Conservation (phyloP, 768 basidiomycete genomes). For the Hygrophorus russula region DNA sequence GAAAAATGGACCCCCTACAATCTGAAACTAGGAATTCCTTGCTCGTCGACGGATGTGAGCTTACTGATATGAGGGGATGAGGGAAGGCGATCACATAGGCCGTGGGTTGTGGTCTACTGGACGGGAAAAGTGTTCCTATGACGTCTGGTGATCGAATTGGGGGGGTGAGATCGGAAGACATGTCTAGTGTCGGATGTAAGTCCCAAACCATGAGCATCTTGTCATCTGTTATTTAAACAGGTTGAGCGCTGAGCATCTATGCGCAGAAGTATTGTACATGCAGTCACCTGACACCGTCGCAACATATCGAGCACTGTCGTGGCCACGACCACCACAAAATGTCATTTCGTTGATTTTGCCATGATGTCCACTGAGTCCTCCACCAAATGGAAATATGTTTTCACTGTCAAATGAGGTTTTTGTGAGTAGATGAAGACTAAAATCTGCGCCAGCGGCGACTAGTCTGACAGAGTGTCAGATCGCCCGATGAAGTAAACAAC, state of each 20-base stretch:
- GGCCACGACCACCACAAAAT: slow-evolving; percentile 66
- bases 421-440: slow-evolving; percentile 58
- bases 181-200: slow-evolving; percentile 45
- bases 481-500: not conserved
- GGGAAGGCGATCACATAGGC: slow-evolving; percentile 68
- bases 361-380: slow-evolving; percentile 74
- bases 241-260: slow-evolving; percentile 4
- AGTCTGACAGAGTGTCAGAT: slow-evolving; percentile 32
- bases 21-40: slow-evolving; percentile 78
- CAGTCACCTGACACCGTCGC: slow-evolving; percentile 69
- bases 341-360: slow-evolving; percentile 67
- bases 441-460: slow-evolving; percentile 56
- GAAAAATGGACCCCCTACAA: slow-evolving; percentile 57
- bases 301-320: slow-evolving; percentile 61
- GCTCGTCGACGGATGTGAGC: slow-evolving; percentile 59
- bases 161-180: slow-evolving; percentile 24
- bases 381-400: slow-evolving; percentile 59
- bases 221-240: slow-evolving; percentile 39
- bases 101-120: slow-evolving; percentile 54
- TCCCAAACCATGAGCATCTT: slow-evolving; percentile 85
- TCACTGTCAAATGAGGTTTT: slow-evolving; percentile 39
- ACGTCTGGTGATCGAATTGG: slow-evolving; percentile 17
- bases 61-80: slow-evolving; percentile 58
- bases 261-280: not conserved
- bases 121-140: slow-evolving; percentile 18